Conservation (phyloP, 176 grass and related monocot species). For the Microstegium vimineum region DNA sequence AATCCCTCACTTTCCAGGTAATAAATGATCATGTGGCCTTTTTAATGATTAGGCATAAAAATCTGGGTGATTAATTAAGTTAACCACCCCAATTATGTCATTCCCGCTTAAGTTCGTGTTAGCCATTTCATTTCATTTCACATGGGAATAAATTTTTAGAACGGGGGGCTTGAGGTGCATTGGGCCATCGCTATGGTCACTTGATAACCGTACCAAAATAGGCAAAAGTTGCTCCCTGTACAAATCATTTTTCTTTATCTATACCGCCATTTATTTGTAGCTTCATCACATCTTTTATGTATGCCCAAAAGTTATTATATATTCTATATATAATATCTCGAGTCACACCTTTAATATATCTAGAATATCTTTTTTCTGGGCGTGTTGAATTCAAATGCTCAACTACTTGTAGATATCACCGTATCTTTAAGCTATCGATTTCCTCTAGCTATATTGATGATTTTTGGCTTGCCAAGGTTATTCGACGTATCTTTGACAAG, state of each 20-base stretch:
- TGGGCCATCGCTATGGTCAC: conserved; percentile 5
- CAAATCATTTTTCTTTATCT: not conserved
- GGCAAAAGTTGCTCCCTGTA: accelerated
- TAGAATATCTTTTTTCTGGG: not conserved
- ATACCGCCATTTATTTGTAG: too few relatives aligned
- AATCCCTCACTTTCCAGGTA: conserved; percentile 82
- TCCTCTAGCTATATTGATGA: too few relatives aligned
- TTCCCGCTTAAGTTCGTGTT: conserved; percentile 30
- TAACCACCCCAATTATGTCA: conserved; percentile 35
- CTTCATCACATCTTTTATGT: not conserved
- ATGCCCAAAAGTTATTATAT: not conserved
- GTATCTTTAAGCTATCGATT: not conserved
- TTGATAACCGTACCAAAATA: not conserved
- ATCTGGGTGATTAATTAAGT: conserved; percentile 51
- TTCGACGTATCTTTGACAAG: not conserved
- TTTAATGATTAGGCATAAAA: conserved; percentile 46
- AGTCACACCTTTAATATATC: not conserved
- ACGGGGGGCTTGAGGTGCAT: not conserved
- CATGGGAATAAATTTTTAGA: conserved; percentile 16
- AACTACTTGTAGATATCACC: not conserved
- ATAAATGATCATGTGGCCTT: conserved; percentile 63
- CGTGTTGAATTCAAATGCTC: not conserved
- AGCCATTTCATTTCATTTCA: conserved; percentile 17
- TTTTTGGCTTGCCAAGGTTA: not conserved
- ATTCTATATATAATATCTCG: too few relatives aligned